These are phyloP conservation scores for Raphanus sativus DNA, from an alignment of 345 rosid species.

Conservation along the genomic window DNA sequence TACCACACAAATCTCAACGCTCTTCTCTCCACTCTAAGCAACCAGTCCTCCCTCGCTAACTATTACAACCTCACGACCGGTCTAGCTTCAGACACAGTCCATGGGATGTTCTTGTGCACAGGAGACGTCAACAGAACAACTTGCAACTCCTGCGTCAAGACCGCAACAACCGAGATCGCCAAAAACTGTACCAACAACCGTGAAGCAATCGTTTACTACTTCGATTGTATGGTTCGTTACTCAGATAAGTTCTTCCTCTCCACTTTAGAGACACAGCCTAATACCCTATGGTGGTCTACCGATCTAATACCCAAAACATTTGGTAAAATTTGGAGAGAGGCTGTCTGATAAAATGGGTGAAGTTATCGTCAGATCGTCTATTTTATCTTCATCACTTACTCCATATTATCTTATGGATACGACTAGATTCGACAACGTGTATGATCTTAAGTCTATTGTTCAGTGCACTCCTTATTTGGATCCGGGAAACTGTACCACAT, in stretches of 20 bases:
- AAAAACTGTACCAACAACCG: slow-evolving; percentile 31
- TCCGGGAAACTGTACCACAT: slow-evolving; percentile 9
- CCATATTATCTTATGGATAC: slow-evolving; percentile 15
- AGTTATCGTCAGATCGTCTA: slow-evolving; percentile 12
- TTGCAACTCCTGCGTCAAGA: slow-evolving; percentile 41
- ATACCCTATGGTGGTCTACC: accelerated
- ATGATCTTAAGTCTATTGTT: slow-evolving; percentile 34
- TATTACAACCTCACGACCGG: slow-evolving; percentile 27
- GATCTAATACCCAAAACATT: slow-evolving; percentile 11
- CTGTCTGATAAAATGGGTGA: slow-evolving; percentile 22
- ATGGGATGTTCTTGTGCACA: slow-evolving; percentile 43
- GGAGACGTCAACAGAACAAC: slow-evolving; percentile 27
- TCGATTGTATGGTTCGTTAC: slow-evolving; percentile 44
- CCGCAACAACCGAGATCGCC: slow-evolving; percentile 5
- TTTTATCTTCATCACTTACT: neutral
- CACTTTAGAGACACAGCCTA: slow-evolving; percentile 5
- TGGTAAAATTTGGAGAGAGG: neutral
- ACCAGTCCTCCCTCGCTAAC: slow-evolving; percentile 14
- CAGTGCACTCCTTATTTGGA: slow-evolving; percentile 25
- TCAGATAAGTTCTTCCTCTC: slow-evolving; percentile 31
- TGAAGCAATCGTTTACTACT: slow-evolving; percentile 38
- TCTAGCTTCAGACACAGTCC: slow-evolving; percentile 24
- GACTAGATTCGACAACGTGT: neutral
- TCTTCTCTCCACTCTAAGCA: slow-evolving; percentile 22
- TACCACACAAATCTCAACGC: slow-evolving; percentile 28